Base-by-base conservation (phyloP, 2,329 filamentous ascomycete species). In the Pseudocercospora fijiensis region DNA sequence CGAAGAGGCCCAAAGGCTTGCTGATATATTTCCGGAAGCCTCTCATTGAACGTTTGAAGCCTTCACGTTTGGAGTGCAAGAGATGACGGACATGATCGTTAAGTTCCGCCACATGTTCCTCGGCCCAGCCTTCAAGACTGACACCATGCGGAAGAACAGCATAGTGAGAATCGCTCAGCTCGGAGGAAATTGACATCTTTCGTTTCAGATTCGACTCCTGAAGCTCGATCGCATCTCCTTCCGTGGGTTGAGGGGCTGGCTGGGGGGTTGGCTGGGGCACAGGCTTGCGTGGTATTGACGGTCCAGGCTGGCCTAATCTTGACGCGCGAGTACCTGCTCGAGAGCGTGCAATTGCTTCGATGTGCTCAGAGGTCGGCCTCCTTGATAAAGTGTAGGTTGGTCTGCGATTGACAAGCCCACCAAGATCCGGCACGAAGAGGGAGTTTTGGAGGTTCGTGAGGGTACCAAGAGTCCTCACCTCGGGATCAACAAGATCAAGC, bases 381-480 rank as follows among this genome's bases (percentile, higher is more conserved):
- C 84, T 83, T 5, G 87, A 87, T 7, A 95, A 81, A 47, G 86
- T 86, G 75, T 95, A 96, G 0, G 90, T 92, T 1, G 91, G 91
- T 65, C 88, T 83, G 56, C 92, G 85, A 72, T 96, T 95, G 57
- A 96, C 70, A 70, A 86, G 87, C 63, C 83, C 81, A 45, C 91
- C 91, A n/a, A 96, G 81, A 68, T 92, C 88, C 0, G 92, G 92
- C 1, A 96, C 81, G 76, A 96, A 96, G 9, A 96, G 85, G 0
- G 91, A 95, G 75, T 96, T 96, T 72, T 96, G 91, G 20, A 96
- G 88, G 72, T 96, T 96, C 49, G 90, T 96, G 9, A 96, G 84
- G 13, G 91, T 94, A 0, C 90, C 91, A 3, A 96, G 80, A 0
- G 91, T 91, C 37, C 90, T 87, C 3, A 96, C 88, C 78, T 96